Evolutionary conservation across 2,329 filamentous ascomycete species (phyloP).

Genomic region (Cyanodermella asteris): DNA sequence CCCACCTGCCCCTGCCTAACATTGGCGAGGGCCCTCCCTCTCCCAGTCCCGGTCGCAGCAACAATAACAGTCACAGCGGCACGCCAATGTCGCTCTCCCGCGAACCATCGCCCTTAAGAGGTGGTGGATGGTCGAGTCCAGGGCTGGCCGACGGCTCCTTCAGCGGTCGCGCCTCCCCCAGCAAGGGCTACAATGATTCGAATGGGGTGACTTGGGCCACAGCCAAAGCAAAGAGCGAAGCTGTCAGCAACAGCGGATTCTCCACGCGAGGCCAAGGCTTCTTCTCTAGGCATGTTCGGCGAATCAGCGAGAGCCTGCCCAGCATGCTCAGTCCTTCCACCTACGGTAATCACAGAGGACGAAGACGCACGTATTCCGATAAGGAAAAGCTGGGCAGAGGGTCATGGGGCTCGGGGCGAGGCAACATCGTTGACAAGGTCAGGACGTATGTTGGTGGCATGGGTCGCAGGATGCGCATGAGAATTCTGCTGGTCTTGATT

Average conservation of each 20-base stretch:
- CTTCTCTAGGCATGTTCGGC: slow-evolving; percentile 65
- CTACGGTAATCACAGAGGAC: slow-evolving; percentile 18
- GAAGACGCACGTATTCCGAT: slow-evolving; percentile 38
- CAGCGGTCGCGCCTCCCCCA: slow-evolving; percentile 47
- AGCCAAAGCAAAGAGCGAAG: slow-evolving; percentile 53
- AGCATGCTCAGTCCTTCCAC: too few species aligned
- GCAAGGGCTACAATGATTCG: slow-evolving; percentile 25
- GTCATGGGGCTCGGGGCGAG: slow-evolving; percentile 21
- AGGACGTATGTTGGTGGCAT: slow-evolving; percentile 23
- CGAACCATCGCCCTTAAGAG: slow-evolving; percentile 65
- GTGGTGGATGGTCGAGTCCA: slow-evolving; percentile 75
- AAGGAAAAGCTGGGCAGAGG: slow-evolving; percentile 55
- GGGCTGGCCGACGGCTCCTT: slow-evolving; percentile 38
- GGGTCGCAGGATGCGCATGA: slow-evolving; percentile 43
- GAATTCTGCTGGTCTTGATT: slow-evolving; percentile 36
- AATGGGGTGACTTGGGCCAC: slow-evolving; percentile 57
- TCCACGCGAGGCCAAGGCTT: slow-evolving; percentile 67
- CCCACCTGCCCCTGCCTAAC: too few species aligned
- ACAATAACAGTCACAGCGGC: slow-evolving; percentile 30
- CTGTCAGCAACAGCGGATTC: slow-evolving; percentile 54
- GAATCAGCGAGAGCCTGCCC: slow-evolving; percentile 58
- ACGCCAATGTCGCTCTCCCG: slow-evolving; percentile 60
- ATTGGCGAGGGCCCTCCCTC: background rate
- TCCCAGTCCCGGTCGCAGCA: background rate
- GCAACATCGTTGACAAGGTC: slow-evolving; percentile 9